Percentiles rank a stretch among this genome's conserved stretches.
phyloP scores from a whole-genome alignment of 176 grass and related monocot genomes.

The Phragmites australis region DNA sequence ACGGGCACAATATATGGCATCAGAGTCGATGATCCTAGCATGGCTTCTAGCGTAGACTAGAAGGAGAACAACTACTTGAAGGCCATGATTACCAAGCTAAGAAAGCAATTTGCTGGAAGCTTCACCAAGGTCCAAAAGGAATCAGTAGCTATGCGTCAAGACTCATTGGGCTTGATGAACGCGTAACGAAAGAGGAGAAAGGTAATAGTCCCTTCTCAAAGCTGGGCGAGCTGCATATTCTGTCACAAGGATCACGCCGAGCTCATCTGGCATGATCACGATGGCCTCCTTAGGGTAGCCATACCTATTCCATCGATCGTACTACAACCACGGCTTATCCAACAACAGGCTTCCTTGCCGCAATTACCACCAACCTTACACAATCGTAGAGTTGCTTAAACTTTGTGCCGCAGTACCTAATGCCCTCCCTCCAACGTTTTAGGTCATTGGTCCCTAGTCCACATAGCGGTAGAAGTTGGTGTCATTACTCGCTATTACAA shows the following conservation, averaged over 20 bases:
- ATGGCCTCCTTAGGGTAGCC: neutral
- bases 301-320: neutral
- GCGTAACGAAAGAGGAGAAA: neutral
- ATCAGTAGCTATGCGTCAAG: neutral
- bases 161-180: neutral
- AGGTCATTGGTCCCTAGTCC: neutral
- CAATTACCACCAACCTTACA: neutral
- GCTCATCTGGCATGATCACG: neutral
- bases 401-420: neutral
- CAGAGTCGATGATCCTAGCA: neutral
- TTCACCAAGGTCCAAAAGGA: neutral
- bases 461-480: neutral
- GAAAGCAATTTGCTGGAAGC: neutral
- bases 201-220: neutral
- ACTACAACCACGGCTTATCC: conserved; percentile 1
- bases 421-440: neutral
- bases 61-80: neutral
- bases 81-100: neutral
- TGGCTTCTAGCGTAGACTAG: neutral
- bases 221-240: neutral
- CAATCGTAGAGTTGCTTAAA: neutral
- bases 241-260: neutral
- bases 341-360: neutral
- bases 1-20: too few species aligned
- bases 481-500: neutral